Evolutionary conservation across 345 rosid species (phyloP).

Genomic region (Sonneratia caseolaris): DNA sequence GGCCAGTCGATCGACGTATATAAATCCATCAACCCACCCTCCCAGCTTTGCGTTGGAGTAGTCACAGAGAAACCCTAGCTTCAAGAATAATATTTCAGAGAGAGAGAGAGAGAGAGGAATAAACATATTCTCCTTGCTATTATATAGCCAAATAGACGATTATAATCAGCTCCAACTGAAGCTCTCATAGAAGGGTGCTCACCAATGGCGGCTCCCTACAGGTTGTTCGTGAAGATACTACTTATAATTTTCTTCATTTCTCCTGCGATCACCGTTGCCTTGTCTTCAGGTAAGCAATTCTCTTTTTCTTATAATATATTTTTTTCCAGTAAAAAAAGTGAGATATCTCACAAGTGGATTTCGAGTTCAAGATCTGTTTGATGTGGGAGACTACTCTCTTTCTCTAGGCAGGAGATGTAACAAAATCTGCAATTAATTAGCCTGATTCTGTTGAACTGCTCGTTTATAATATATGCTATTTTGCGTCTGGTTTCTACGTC

Average conservation of each 20-base stretch:
- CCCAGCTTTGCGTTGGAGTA: not conserved
- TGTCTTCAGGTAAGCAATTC: slow-evolving; percentile 20
- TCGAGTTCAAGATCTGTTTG: not conserved
- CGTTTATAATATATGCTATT: not conserved
- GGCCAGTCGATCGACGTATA: not conserved
- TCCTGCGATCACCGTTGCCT: slow-evolving; percentile 27
- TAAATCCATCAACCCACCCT: not conserved
- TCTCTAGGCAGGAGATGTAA: too few species aligned
- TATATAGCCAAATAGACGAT: too few species aligned
- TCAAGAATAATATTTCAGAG: not conserved
- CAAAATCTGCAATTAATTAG: too few species aligned
- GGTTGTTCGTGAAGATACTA: slow-evolving; percentile 19
- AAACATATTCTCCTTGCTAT: not conserved
- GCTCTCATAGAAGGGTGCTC: not conserved
- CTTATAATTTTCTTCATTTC: slow-evolving; percentile 25
- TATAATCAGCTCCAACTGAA: not conserved
- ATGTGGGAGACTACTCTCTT: not conserved
- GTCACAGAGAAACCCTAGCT: not conserved
- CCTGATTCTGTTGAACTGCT: too few species aligned
- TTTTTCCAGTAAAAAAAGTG: too few species aligned
- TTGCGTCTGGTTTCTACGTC: not conserved
- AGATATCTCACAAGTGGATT: too few species aligned
- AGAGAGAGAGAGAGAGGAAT: not conserved
- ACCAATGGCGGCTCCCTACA: not conserved
- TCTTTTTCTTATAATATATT: too few species aligned